Evolutionary conservation across 2,329 filamentous ascomycete species (phyloP).

Genomic region (Diatrype stigma): DNA sequence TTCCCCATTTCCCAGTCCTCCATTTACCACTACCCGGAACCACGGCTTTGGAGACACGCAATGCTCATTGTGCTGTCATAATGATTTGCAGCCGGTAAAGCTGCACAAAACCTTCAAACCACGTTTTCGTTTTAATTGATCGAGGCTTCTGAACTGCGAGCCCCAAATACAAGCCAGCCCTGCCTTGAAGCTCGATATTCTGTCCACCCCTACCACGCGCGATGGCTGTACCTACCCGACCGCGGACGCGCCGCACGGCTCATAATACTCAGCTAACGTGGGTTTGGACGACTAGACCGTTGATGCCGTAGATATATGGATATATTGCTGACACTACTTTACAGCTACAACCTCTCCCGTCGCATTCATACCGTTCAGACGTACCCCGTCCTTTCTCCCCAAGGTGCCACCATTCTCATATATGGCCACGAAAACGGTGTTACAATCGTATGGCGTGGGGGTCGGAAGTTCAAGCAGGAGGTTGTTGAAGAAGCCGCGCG

Average conservation of each 20-base stretch:
- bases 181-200: no score
- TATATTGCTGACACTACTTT: conserved; percentile 5
- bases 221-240: conserved; percentile 23
- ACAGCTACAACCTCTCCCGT: conserved; percentile 55
- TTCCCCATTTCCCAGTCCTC: no score
- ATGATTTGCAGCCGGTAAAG: no score
- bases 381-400: conserved; percentile 58
- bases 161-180: no score
- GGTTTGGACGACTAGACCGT: neutral
- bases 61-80: no score
- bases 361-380: conserved; percentile 57
- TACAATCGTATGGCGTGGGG: conserved; percentile 59
- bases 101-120: no score
- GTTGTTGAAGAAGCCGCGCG: conserved; percentile 29
- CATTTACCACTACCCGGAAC: no score
- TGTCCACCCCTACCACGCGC: neutral
- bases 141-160: no score
- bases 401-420: conserved; percentile 59
- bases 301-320: neutral
- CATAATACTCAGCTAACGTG: conserved; percentile 35
- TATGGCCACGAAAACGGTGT: conserved; percentile 62
- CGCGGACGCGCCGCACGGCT: conserved; percentile 42
- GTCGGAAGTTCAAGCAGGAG: conserved; percentile 50
- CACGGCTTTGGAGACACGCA: no score
- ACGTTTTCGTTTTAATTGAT: no score